Evolutionary conservation across 768 basidiomycete genomes (phyloP).

Genomic region (Leccinum ochraceum): DNA sequence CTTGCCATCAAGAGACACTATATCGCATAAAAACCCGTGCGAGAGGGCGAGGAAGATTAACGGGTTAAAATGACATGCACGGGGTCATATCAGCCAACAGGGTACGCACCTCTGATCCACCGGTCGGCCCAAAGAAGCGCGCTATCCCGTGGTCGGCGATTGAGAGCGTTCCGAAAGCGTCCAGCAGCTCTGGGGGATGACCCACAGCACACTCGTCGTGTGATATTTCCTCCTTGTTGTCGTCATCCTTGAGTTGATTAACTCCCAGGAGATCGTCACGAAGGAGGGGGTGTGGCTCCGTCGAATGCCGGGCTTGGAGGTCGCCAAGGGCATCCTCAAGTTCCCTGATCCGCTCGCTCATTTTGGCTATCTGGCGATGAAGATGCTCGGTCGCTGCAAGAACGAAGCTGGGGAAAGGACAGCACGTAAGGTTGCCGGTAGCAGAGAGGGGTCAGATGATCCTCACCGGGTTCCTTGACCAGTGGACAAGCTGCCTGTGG

Average conservation of each 20-base stretch:
- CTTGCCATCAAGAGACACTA: no score
- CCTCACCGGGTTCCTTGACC: slow-evolving; percentile 70
- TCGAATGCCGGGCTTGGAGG: slow-evolving; percentile 51
- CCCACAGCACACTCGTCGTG: slow-evolving; percentile 26
- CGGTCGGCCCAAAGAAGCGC: slow-evolving; percentile 68
- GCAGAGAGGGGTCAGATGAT: background rate
- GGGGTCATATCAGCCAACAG: slow-evolving; percentile 4
- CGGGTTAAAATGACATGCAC: slow-evolving; percentile 1
- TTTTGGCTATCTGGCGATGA: slow-evolving; percentile 53
- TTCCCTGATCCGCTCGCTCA: slow-evolving; percentile 54
- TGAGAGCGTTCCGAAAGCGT: slow-evolving; percentile 60
- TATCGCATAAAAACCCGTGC: slow-evolving; percentile 1
- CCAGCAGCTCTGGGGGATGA: slow-evolving; percentile 46
- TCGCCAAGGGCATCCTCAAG: slow-evolving; percentile 61
- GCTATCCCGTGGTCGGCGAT: slow-evolving; percentile 61
- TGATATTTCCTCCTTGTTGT: slow-evolving; percentile 11
- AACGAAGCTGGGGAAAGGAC: slow-evolving; percentile 43
- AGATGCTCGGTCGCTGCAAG: slow-evolving; percentile 68
- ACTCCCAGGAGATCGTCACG: slow-evolving; percentile 48
- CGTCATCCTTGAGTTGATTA: slow-evolving; percentile 33
- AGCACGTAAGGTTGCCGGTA: slow-evolving; percentile 13
- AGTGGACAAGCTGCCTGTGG: slow-evolving; percentile 69
- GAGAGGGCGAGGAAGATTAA: background rate
- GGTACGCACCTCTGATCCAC: slow-evolving; percentile 60
- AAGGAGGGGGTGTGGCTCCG: slow-evolving; percentile 61